phyloP scores from a whole-genome alignment of 2,329 filamentous ascomycete genomes.

The Pestalotiopsis sp. region DNA sequence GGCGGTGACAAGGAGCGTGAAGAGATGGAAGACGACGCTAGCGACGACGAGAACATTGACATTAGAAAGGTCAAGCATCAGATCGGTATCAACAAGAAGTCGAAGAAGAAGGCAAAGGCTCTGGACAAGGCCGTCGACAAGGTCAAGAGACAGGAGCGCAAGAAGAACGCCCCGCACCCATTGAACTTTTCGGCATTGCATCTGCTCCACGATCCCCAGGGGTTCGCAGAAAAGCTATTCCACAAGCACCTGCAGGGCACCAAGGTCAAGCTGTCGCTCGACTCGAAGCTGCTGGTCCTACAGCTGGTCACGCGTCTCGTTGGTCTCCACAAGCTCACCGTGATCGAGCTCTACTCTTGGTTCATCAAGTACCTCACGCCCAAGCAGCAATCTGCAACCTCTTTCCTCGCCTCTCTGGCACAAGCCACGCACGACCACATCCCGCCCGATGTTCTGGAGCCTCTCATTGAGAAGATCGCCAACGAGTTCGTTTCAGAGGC shows the following conservation, averaged over 20 bases:
- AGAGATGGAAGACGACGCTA: constrained; percentile 85
- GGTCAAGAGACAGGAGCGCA: constrained; percentile 79
- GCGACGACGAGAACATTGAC: constrained; percentile 77
- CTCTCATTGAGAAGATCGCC: constrained; percentile 89
- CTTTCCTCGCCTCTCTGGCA: constrained; percentile 87
- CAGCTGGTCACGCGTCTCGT: constrained; percentile 90
- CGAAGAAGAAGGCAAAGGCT: constrained; percentile 78
- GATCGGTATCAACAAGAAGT: constrained; percentile 93
- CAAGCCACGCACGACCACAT: constrained; percentile 91
- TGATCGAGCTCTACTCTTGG: constrained; percentile 92
- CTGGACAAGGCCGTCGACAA: constrained; percentile 81
- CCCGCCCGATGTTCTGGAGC: constrained; percentile 88
- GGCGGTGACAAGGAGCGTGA: constrained; percentile 96
- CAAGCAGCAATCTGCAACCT: constrained; percentile 85
- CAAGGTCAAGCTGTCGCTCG: constrained; percentile 81
- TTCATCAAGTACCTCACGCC: constrained; percentile 91
- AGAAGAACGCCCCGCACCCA: constrained; percentile 83
- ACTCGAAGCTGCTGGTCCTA: constrained; percentile 86
- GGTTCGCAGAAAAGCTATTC: constrained; percentile 88
- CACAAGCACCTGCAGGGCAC: constrained; percentile 86
- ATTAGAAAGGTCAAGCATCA: constrained; percentile 82
- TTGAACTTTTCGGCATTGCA: constrained; percentile 97
- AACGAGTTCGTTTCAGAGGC: constrained; percentile 98
- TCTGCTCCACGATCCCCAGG: constrained; percentile 89
- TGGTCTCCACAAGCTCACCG: constrained; percentile 86